Evolutionary conservation across 208 protist genomes (phyloP).

Genomic region (Crithidia sp.): DNA sequence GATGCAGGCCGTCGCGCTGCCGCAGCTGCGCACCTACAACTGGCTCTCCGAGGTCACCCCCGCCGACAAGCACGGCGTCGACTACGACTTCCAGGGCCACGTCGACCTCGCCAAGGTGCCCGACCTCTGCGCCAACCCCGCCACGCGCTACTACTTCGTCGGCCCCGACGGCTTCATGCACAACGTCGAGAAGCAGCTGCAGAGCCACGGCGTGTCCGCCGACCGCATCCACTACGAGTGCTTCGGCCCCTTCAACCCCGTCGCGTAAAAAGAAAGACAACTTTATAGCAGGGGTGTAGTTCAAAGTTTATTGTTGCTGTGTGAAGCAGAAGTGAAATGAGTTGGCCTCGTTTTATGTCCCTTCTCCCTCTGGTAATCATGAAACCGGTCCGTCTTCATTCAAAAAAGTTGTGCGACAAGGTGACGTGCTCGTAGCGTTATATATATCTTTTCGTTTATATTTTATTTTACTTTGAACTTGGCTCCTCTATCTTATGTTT

Average conservation of each 20-base stretch:
- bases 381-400: too few species aligned
- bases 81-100: conserved; percentile 44
- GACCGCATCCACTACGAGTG: conserved; percentile 44
- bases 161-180: conserved; percentile 41
- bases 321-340: too few species aligned
- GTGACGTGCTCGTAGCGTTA: too few species aligned
- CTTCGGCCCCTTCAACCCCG: conserved; percentile 43
- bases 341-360: too few species aligned
- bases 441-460: too few species aligned
- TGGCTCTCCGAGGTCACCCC: conserved; percentile 30
- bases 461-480: too few species aligned
- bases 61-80: conserved; percentile 30
- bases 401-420: too few species aligned
- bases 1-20: conserved; percentile 24
- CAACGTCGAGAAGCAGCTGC: conserved; percentile 28
- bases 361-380: too few species aligned
- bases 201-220: conserved; percentile 9
- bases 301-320: too few species aligned
- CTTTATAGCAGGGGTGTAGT: too few species aligned
- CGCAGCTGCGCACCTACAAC: conserved; percentile 33
- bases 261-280: background rate
- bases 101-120: conserved; percentile 35
- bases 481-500: too few species aligned
- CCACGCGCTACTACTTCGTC: conserved; percentile 39
- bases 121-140: conserved; percentile 16